A percentile compares a stretch with the other conserved stretches of the same genome.
These are phyloP conservation scores for Podila epicladia DNA, from an alignment of 192 early-diverging fungal species.

Conservation along the genomic window DNA sequence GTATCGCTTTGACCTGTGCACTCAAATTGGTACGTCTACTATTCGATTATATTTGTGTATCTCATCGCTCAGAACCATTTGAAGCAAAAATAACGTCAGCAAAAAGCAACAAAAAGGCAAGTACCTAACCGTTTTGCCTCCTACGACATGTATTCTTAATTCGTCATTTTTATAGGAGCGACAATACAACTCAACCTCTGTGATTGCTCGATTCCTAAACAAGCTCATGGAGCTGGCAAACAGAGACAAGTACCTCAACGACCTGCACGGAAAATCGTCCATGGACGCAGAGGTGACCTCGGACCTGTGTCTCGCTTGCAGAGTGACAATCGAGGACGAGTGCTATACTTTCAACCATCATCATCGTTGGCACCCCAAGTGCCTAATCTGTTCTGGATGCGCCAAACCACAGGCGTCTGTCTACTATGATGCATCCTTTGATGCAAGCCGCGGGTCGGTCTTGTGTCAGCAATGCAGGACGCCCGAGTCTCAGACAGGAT, in stretches of 20 bases:
- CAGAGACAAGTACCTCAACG: slow-evolving; percentile 48
- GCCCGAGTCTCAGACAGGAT: slow-evolving; percentile 55
- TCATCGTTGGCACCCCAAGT: slow-evolving; percentile 84
- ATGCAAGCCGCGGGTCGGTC: slow-evolving; percentile 51
- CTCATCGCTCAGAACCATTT: background rate
- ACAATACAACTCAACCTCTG: slow-evolving; percentile 57
- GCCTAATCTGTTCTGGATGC: slow-evolving; percentile 85
- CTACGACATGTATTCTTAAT: background rate
- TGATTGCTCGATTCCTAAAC: slow-evolving; percentile 77
- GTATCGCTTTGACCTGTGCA: slow-evolving; percentile 87
- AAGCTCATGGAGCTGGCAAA: slow-evolving; percentile 77
- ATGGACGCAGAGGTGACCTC: slow-evolving; percentile 72
- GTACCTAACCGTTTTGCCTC: background rate
- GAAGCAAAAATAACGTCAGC: slow-evolving; percentile 1
- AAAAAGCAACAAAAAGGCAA: background rate
- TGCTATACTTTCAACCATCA: slow-evolving; percentile 76
- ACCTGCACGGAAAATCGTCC: slow-evolving; percentile 48
- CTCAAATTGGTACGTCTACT: slow-evolving; percentile 73
- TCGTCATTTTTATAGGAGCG: slow-evolving; percentile 62
- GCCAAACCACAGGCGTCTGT: slow-evolving; percentile 41
- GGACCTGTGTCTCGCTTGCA: slow-evolving; percentile 85
- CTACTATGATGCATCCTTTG: slow-evolving; percentile 65
- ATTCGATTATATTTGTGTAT: background rate
- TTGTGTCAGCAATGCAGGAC: slow-evolving; percentile 65
- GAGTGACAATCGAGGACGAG: slow-evolving; percentile 84